Percentiles rank a stretch among this genome's conserved stretches.
These are phyloP conservation scores for Malbranchea cinnamomea DNA, from an alignment of 2,329 filamentous ascomycete species.

Conservation along the genomic window DNA sequence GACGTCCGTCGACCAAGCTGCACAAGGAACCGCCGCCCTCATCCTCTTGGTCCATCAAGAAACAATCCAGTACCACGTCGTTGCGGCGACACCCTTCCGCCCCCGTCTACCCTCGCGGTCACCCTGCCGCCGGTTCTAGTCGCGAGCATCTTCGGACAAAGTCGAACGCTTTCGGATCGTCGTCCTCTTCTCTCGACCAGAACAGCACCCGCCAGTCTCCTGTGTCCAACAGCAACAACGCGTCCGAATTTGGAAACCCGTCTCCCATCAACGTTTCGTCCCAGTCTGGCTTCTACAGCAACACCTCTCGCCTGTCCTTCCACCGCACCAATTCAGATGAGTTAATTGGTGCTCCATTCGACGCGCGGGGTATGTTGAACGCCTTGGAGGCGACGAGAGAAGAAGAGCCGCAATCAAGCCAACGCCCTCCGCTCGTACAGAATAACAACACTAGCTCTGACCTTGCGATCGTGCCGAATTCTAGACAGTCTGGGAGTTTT, in stretches of 20 bases:
- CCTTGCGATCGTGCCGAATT: constrained; percentile 38
- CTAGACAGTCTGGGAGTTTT: constrained; percentile 54
- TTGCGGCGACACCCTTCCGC: constrained; percentile 34
- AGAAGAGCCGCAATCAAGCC: constrained; percentile 16
- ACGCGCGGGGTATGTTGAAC: constrained; percentile 30
- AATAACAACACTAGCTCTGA: constrained; percentile 41
- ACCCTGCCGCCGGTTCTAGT: constrained; percentile 21
- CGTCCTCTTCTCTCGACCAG: constrained; percentile 33
- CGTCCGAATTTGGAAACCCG: constrained; percentile 1
- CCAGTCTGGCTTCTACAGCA: neutral
- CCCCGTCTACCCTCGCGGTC: constrained; percentile 30
- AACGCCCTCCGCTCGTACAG: constrained; percentile 29
- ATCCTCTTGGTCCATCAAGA: constrained; percentile 23
- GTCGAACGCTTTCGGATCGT: constrained; percentile 33
- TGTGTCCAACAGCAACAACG: constrained; percentile 11
- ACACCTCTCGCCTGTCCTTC: constrained; percentile 22
- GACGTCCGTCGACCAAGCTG: constrained; percentile 27
- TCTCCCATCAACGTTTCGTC: neutral
- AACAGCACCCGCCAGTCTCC: constrained; percentile 26
- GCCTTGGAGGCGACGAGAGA: constrained; percentile 27
- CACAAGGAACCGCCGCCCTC: constrained; percentile 31
- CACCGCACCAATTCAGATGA: constrained; percentile 29
- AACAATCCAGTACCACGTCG: constrained; percentile 28
- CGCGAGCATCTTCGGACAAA: constrained; percentile 30
- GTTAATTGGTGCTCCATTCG: constrained; percentile 29